A percentile compares a stretch with the other conserved stretches of the same genome.
These are phyloP conservation scores for Penium margaritaceum DNA, from an alignment of 139 green algal genomes.

Conservation along the genomic window DNA sequence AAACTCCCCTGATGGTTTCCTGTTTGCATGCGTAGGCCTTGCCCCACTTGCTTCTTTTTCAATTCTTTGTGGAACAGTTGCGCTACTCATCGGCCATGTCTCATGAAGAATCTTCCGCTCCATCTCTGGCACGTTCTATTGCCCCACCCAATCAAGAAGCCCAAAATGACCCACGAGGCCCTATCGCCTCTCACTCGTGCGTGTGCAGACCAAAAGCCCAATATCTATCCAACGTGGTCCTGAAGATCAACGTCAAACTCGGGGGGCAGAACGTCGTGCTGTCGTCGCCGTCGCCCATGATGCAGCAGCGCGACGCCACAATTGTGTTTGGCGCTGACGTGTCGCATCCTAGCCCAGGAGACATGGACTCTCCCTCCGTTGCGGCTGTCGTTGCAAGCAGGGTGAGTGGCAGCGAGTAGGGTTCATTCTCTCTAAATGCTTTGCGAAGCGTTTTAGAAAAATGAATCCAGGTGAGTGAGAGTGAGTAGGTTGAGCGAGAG, in stretches of 20 bases:
- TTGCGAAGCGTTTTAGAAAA: too few relatives aligned
- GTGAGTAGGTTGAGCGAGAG: too few relatives aligned
- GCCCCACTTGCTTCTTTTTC: background rate
- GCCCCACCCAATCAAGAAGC: too few relatives aligned
- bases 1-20: background rate
- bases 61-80: too few relatives aligned
- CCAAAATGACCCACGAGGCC: too few relatives aligned
- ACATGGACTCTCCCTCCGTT: slow-evolving; percentile 30
- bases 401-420: too few relatives aligned
- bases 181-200: too few relatives aligned
- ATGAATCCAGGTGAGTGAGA: too few relatives aligned
- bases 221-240: slow-evolving; percentile 36
- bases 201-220: slow-evolving; percentile 9
- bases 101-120: too few relatives aligned
- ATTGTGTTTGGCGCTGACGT: slow-evolving; percentile 44
- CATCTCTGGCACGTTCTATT: too few relatives aligned
- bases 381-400: slow-evolving; percentile 21
- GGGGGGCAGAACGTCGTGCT: background rate
- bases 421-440: too few relatives aligned
- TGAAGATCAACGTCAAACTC: slow-evolving; percentile 47
- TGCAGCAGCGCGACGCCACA: slow-evolving; percentile 2
- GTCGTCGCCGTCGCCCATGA: background rate
- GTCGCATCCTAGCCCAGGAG: slow-evolving; percentile 25
- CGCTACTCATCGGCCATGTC: too few relatives aligned
- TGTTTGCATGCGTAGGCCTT: background rate